A percentile compares a stretch with the other conserved stretches of the same genome.
phyloP scores from a whole-genome alignment of 495 filamentous ascomycete genomes.

The Sabuloglossum arenarium region DNA sequence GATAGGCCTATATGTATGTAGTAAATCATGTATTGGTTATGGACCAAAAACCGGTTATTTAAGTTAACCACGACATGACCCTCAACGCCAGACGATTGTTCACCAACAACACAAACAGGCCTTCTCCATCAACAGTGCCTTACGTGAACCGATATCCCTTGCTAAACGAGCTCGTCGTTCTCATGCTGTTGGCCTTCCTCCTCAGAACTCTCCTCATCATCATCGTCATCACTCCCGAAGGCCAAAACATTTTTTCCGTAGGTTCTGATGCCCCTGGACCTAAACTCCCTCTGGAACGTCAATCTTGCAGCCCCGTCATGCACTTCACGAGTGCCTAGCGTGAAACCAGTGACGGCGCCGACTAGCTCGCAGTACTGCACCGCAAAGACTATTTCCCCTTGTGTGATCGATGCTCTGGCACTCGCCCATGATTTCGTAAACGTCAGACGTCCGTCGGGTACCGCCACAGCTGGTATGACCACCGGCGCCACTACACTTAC shows the following conservation, averaged over 20 bases:
- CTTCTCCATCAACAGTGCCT: too few species aligned
- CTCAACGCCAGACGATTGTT: too few species aligned
- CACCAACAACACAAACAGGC: too few species aligned
- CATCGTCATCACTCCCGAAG: not conserved
- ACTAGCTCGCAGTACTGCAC: not conserved
- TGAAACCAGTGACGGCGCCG: not conserved
- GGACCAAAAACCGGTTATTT: too few species aligned
- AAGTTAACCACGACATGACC: too few species aligned
- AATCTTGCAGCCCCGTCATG: not conserved
- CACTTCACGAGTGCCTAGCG: not conserved
- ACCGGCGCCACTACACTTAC: not conserved
- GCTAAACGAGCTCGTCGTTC: too few species aligned
- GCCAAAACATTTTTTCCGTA: not conserved
- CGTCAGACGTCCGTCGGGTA: too few species aligned
- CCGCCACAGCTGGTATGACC: not conserved
- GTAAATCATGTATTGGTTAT: too few species aligned
- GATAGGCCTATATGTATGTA: too few species aligned
- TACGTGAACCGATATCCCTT: too few species aligned
- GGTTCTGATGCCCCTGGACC: not conserved
- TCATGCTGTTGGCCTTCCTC: too few species aligned
- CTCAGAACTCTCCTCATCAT: not conserved
- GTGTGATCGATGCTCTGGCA: not conserved
- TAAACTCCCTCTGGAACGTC: not conserved
- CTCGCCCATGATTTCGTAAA: not conserved
- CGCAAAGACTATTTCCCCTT: not conserved